Evolutionary conservation across 2,329 filamentous ascomycete species (phyloP).

Genomic region (Endoconidiophora laricicola): DNA sequence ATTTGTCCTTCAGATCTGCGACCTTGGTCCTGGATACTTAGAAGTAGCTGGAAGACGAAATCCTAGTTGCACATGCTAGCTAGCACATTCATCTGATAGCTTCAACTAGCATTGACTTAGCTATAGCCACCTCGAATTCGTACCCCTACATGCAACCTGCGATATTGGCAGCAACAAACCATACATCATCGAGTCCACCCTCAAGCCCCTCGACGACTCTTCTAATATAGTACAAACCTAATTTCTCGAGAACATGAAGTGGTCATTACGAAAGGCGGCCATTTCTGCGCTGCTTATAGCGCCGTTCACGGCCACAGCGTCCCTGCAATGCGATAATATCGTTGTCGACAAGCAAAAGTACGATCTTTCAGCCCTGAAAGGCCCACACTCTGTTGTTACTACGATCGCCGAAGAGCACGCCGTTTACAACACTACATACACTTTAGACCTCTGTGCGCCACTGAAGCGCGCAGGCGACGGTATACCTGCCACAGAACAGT

Average conservation of each 20-base stretch:
- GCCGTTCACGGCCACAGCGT: conserved; percentile 26
- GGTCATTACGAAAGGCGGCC: conserved; percentile 1
- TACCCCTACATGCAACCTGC: too few relatives aligned
- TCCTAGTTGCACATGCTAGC: too few relatives aligned
- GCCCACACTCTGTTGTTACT: conserved; percentile 52
- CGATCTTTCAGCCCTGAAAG: conserved; percentile 45
- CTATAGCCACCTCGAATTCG: too few relatives aligned
- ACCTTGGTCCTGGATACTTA: too few relatives aligned
- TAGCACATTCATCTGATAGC: too few relatives aligned
- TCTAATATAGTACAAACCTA: too few relatives aligned
- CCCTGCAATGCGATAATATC: conserved; percentile 46
- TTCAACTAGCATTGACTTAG: too few relatives aligned
- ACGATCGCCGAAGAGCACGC: conserved; percentile 34
- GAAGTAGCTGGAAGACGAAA: too few relatives aligned
- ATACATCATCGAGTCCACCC: background rate
- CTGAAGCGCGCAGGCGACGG: conserved; percentile 43
- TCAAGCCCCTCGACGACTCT: background rate
- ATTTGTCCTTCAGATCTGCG: too few relatives aligned
- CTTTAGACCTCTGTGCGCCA: conserved; percentile 56
- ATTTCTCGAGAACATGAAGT: background rate
- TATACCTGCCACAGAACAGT: conserved; percentile 39
- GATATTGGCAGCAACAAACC: background rate
- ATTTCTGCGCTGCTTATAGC: conserved; percentile 16
- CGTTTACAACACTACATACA: conserved; percentile 62
- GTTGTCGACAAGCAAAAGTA: conserved; percentile 42